Conservation (phyloP, 305 asterid species). For the Withania somnifera region DNA sequence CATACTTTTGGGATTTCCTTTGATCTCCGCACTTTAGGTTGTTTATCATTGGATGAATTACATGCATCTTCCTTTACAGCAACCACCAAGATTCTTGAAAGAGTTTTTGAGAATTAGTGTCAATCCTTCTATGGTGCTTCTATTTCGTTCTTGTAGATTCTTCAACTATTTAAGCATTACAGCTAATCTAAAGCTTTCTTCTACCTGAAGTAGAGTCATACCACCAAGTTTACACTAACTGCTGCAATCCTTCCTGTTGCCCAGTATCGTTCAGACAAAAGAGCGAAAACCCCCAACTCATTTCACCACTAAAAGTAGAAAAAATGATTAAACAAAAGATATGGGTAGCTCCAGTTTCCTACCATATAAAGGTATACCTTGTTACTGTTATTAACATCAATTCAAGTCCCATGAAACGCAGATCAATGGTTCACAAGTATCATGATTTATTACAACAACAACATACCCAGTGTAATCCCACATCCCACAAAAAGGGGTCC, state of each 20-base stretch:
- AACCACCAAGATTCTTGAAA: not conserved
- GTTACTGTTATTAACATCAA: not conserved
- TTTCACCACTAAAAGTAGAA: not conserved
- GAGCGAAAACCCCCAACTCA: not conserved
- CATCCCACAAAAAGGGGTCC: no score
- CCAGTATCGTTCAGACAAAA: not conserved
- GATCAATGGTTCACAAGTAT: not conserved
- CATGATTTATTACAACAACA: not conserved
- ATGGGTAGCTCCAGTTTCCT: not conserved
- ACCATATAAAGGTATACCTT: not conserved
- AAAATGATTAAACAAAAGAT: not conserved
- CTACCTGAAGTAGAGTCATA: not conserved
- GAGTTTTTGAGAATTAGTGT: not conserved
- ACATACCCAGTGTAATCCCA: no score
- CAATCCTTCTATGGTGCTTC: not conserved
- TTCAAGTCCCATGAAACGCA: not conserved
- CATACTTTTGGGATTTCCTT: not conserved
- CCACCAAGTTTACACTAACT: not conserved
- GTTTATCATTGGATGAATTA: not conserved
- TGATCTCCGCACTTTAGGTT: not conserved
- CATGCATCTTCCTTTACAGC: not conserved
- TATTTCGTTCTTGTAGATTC: not conserved
- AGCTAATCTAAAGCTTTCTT: not conserved
- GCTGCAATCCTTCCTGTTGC: not conserved
- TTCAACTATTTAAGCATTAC: not conserved